These are phyloP conservation scores for Plasmodium coatneyi DNA, from an alignment of 169 alveolate species.

Conservation along the genomic window DNA sequence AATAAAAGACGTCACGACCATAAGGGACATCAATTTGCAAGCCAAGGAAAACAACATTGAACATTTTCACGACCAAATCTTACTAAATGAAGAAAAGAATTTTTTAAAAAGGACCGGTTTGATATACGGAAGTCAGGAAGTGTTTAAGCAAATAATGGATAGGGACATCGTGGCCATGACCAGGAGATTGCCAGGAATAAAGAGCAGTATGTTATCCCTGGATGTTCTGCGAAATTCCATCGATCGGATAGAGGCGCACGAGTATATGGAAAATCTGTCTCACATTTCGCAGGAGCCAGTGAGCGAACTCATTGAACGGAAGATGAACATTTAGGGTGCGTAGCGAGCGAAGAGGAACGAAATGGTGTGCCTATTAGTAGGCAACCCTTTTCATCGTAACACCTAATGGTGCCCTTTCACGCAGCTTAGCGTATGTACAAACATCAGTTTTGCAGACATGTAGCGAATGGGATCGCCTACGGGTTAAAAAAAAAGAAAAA, in stretches of 20 bases:
- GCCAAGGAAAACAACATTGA: conserved; percentile 68
- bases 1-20: conserved; percentile 48
- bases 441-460: not conserved
- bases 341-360: not conserved
- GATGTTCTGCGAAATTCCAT: conserved; percentile 64
- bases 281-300: conserved; percentile 25
- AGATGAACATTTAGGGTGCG: not conserved
- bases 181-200: conserved; percentile 76
- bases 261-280: conserved; percentile 46
- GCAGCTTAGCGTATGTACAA: not conserved
- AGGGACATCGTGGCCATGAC: conserved; percentile 72
- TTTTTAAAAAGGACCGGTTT: conserved; percentile 73
- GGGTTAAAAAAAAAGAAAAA: conserved; percentile 1
- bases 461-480: not conserved
- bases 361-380: not conserved
- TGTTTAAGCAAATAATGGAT: conserved; percentile 60
- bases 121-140: conserved; percentile 73
- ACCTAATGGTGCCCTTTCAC: not conserved
- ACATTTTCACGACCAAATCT: conserved; percentile 38
- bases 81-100: conserved; percentile 74
- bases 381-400: not conserved
- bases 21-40: conserved; percentile 62
- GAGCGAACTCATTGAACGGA: conserved; percentile 27
- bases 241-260: conserved; percentile 50
- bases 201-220: conserved; percentile 59